Evolutionary conservation across 129 eudicot genomes (phyloP).

Genomic region (Rutidosis leptorrhynchoides): DNA sequence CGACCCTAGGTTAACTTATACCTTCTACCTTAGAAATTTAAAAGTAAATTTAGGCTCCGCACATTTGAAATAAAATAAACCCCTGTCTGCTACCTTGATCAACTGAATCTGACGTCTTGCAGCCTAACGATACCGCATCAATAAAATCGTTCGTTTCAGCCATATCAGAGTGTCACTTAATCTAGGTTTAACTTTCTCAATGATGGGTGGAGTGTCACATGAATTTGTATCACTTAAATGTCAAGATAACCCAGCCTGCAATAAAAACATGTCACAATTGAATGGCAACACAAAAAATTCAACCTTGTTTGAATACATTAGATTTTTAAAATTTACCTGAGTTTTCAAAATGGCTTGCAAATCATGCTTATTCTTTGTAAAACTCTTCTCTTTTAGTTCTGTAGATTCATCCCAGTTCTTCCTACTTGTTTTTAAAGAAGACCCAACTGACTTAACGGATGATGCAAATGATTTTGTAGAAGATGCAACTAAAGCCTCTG

Average conservation of each 20-base stretch:
- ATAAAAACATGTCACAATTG: not conserved
- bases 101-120: too few species aligned
- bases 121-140: too few species aligned
- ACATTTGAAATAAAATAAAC: too few species aligned
- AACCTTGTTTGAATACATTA: not conserved
- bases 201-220: conserved; percentile 39
- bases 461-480: conserved; percentile 50
- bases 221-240: conserved; percentile 72
- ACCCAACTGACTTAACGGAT: conserved; percentile 34
- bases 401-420: conserved; percentile 86
- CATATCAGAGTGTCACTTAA: conserved; percentile 32
- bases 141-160: too few species aligned
- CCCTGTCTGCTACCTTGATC: too few species aligned
- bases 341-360: conserved; percentile 82
- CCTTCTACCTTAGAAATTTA: too few species aligned
- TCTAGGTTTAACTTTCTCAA: conserved; percentile 40
- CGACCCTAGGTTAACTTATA: too few species aligned
- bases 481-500: conserved; percentile 64
- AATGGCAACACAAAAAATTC: not conserved
- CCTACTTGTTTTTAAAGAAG: conserved; percentile 45
- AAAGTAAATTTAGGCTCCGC: too few species aligned
- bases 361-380: conserved; percentile 55
- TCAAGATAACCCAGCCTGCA: conserved; percentile 87
- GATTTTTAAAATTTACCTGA: conserved; percentile 49
- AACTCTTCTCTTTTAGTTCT: conserved; percentile 58